Evolutionary conservation across 768 basidiomycete species (phyloP), one percentile per base, ranked within the genome.

Genomic region (Cubamyces sp.): DNA sequence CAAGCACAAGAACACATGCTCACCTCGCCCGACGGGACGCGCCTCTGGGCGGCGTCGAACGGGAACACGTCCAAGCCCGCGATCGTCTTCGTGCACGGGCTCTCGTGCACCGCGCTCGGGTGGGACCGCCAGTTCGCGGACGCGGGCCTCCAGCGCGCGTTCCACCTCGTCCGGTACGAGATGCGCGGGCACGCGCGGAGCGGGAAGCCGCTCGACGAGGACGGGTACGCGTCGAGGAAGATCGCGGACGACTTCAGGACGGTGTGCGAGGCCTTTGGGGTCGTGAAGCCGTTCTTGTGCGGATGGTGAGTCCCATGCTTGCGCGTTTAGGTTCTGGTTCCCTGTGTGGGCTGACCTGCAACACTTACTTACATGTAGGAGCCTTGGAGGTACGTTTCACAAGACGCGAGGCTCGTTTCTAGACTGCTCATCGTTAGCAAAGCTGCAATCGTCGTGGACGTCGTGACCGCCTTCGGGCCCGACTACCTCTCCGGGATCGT

Each of bases 21-120:
- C 18, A 68, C 68, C 40, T 78, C 77, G n/a, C 67, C 72, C 34
- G 80, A 80, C 62, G 79, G 79, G 19, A 78, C 76, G 9, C 64
- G 54, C 28, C 74, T 82, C 43, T 79, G 73, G 58, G 79, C 79
- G 2, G 73, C 76, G 54, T 76, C 79, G 1, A 68, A 69, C n/a
- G 79, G 79, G 16, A 64, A 79, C 60, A 71, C 73, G 18, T 60
- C 62, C 26, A 77, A 77, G 56, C 76, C 71, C 34, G 69, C 74
- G 45, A 57, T 82, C 26, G 75, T 81, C 45, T 79, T 81, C 64
- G 68, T 80, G 18, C 79, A 79, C 64, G 79, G 80, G 2, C 69
- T 82, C 57, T 69, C 70, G 7, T 70, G 76, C 62, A 75, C 75
- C 40, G 71, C 73, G 14, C 58, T 67, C 21, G 74, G 73, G 9